Conservation (phyloP, 179 eudicot genomes). For the Carnegiea gigantea region DNA sequence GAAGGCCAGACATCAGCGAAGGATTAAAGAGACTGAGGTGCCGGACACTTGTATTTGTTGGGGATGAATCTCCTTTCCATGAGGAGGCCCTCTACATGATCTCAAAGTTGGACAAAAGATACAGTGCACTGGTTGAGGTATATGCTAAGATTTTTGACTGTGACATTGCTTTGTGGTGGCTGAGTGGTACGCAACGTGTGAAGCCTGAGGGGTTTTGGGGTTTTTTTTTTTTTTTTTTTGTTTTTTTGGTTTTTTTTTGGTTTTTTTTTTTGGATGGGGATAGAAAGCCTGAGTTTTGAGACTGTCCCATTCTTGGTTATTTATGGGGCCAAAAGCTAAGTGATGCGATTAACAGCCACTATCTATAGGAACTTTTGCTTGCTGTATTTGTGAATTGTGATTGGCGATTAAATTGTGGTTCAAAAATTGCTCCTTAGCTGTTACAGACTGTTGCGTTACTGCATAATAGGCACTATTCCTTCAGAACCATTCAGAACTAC, state of each 20-base stretch:
- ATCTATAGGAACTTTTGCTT: not conserved
- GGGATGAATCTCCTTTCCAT: conserved; percentile 88
- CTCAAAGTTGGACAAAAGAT: conserved; percentile 76
- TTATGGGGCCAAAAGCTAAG: not conserved
- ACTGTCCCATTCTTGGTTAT: not conserved
- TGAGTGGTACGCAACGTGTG: not conserved
- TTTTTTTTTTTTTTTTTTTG: too few species aligned
- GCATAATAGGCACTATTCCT: not conserved
- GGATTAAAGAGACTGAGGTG: conserved; percentile 75
- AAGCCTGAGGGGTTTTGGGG: not conserved
- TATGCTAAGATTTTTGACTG: conserved; percentile 13
- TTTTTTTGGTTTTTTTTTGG: too few species aligned
- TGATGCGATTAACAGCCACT: not conserved
- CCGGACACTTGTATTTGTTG: conserved; percentile 90
- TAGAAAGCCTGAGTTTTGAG: not conserved
- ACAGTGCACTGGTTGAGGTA: conserved; percentile 96
- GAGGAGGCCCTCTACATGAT: conserved; percentile 85
- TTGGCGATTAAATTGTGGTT: too few species aligned
- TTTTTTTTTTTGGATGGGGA: too few species aligned
- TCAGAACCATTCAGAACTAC: not conserved
- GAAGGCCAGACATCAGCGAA: conserved; percentile 84
- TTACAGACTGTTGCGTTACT: not conserved
- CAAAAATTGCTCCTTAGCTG: too few species aligned
- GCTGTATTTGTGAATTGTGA: too few species aligned
- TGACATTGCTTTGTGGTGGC: not conserved